A percentile compares a stretch with the other conserved stretches of the same genome.
Evolutionary conservation across 768 basidiomycete genomes (phyloP).

Genomic region (Hydnomerulius pinastri): DNA sequence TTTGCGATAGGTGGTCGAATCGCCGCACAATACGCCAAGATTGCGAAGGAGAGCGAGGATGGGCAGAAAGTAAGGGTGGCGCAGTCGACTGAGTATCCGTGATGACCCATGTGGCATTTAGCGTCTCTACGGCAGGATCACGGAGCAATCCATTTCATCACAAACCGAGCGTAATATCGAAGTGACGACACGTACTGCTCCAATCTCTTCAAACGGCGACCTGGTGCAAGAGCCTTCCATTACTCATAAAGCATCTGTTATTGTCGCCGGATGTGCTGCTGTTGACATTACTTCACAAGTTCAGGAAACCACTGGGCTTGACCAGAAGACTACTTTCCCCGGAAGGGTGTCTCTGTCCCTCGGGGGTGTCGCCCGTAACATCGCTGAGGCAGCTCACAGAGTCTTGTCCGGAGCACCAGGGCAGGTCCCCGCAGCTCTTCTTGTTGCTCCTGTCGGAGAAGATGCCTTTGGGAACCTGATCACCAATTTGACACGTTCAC

Average conservation of each 20-base stretch:
- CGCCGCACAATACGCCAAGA: slow-evolving; percentile 69
- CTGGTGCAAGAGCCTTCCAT: background rate
- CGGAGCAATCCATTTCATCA: background rate
- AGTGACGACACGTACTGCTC: background rate
- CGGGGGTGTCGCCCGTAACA: slow-evolving; percentile 94
- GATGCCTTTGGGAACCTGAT: slow-evolving; percentile 79
- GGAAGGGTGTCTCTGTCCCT: slow-evolving; percentile 72
- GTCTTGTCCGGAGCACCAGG: slow-evolving; percentile 41
- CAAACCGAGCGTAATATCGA: background rate
- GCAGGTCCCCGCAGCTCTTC: slow-evolving; percentile 41
- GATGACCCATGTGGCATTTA: slow-evolving; percentile 6
- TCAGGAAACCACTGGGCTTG: slow-evolving; percentile 29
- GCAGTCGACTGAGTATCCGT: background rate
- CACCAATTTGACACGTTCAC: slow-evolving; percentile 48
- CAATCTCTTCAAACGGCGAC: background rate
- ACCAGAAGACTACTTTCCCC: slow-evolving; percentile 74
- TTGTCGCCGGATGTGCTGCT: slow-evolving; percentile 86
- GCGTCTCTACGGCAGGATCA: slow-evolving; percentile 8
- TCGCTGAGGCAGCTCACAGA: slow-evolving; percentile 87
- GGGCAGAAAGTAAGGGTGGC: slow-evolving; percentile 18
- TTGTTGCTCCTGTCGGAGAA: slow-evolving; percentile 75
- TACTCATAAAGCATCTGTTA: slow-evolving; percentile 44
- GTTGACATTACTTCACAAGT: slow-evolving; percentile 79
- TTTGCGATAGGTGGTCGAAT: slow-evolving; percentile 67
- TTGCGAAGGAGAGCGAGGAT: slow-evolving; percentile 32